phyloP scores from a whole-genome alignment of 768 basidiomycete genomes.

The Suillus lakei region DNA sequence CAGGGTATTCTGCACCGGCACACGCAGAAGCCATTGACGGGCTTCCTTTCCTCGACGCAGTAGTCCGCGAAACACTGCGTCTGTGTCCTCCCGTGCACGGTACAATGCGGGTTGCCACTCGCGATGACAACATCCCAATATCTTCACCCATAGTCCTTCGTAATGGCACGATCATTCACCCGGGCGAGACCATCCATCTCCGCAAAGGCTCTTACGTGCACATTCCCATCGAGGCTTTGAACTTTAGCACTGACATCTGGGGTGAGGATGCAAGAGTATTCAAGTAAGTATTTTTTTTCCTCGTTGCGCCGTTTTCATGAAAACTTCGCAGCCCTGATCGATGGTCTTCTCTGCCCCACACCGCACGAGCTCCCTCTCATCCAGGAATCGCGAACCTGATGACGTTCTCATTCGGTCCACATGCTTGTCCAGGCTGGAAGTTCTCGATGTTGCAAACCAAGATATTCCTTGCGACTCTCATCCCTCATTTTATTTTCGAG shows the following conservation, averaged over 20 bases:
- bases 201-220: slow-evolving; percentile 61
- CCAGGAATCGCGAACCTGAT: slow-evolving; percentile 56
- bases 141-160: slow-evolving; percentile 47
- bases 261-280: slow-evolving; percentile 56
- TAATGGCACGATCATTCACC: slow-evolving; percentile 43
- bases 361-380: slow-evolving; percentile 39
- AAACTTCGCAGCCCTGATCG: slow-evolving; percentile 50
- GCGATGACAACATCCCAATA: slow-evolving; percentile 58
- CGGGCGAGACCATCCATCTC: slow-evolving; percentile 46
- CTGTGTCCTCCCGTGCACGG: slow-evolving; percentile 60
- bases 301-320: not conserved
- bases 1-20: slow-evolving; percentile 28
- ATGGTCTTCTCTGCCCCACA: slow-evolving; percentile 48
- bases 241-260: slow-evolving; percentile 56
- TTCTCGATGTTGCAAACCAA: slow-evolving; percentile 57
- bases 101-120: slow-evolving; percentile 59
- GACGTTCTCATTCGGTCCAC: slow-evolving; percentile 58
- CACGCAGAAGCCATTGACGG: slow-evolving; percentile 36
- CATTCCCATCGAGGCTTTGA: slow-evolving; percentile 61
- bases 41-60: slow-evolving; percentile 58
- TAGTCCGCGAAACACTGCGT: slow-evolving; percentile 61
- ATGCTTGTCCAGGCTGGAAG: slow-evolving; percentile 54
- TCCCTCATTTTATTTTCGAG: slow-evolving; percentile 51
- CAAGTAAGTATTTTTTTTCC: slow-evolving; percentile 45
- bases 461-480: slow-evolving; percentile 49